Conservation (phyloP, 495 filamentous ascomycete genomes). For the Tuber umbilicatum region DNA sequence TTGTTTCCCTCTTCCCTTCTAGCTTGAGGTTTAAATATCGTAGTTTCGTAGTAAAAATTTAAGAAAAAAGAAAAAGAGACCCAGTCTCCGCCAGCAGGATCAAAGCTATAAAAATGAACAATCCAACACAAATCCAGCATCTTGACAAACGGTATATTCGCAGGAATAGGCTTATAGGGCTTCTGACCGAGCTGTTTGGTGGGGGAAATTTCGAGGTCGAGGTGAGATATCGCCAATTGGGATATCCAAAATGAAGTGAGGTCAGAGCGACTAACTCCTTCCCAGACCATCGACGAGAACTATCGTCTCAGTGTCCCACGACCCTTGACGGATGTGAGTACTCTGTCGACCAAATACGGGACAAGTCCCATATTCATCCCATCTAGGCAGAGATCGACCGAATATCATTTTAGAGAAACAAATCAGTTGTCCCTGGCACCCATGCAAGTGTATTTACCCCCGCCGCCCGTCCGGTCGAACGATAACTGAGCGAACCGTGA, state of each 20-base stretch:
- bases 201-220: not conserved
- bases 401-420: not conserved
- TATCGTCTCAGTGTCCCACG: not conserved
- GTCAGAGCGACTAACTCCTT: not conserved
- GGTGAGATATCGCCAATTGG: not conserved
- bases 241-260: not conserved
- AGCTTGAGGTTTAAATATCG: not conserved
- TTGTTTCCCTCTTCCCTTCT: not conserved
- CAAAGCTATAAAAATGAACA: not conserved
- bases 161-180: not conserved
- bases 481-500: not conserved
- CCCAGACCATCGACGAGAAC: not conserved
- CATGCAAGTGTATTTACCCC: not conserved
- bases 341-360: not conserved
- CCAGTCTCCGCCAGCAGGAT: not conserved
- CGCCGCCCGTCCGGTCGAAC: not conserved
- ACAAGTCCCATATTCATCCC: not conserved
- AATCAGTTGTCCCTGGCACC: not conserved
- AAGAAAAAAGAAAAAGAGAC: not conserved
- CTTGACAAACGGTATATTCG: not conserved
- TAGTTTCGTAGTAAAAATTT: not conserved
- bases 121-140: not conserved
- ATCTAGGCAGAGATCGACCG: not conserved
- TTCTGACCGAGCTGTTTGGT: not conserved
- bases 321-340: not conserved